Base-by-base conservation (phyloP, 2,329 filamentous ascomycete genomes). In the Dryadomyces quercivorus region DNA sequence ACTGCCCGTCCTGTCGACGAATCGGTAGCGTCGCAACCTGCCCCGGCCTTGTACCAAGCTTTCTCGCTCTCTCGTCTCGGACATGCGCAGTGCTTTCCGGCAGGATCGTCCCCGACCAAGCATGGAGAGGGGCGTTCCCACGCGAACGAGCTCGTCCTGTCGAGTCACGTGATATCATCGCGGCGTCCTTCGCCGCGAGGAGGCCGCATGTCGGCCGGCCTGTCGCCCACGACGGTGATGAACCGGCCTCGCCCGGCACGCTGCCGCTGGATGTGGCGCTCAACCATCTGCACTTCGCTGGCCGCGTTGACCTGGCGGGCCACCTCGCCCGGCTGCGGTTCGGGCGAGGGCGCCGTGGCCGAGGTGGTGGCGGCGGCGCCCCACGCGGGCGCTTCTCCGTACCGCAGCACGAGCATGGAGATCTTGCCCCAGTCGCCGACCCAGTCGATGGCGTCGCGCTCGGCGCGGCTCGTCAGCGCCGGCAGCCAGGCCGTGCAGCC, bases 401-500 rank as follows among this genome's bases (percentile, higher is more conserved):
- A 20, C 5, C 20, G 12, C n/a, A 61, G 55, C 38, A 61, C 53
- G 10, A 62, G 50, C 26, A 54, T 60, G 4, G 56, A 54, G 22
- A 61, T 44, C 46, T 61, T 61, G 45, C 60, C 59, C 61, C 61
- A 62, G 54, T 60, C 57, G 51, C 59, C 58, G 38, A 66, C 67
- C 78, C 78, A 82, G 60, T 82, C 78, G 10, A 81, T 68, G 42
- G 63, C 69, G 53, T 77, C 74, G 42, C 72, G 70, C 34, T 72
- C 72, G 0, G 69, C 71, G 2, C 62, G 40, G 59, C 47, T 61
- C 58, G 68, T 70, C 52, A 82, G 65, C 10, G 76, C 77, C 50
- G 68, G 67, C 56, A 72, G 70, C 81, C 81, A 85, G 16, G 72
- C 64, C 0, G 65, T 67, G 59, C 81, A 84, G 1, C 81, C 81